Evolutionary conservation across 441 rosid species (phyloP).

Genomic region (Pelargonium exstipulatum): DNA sequence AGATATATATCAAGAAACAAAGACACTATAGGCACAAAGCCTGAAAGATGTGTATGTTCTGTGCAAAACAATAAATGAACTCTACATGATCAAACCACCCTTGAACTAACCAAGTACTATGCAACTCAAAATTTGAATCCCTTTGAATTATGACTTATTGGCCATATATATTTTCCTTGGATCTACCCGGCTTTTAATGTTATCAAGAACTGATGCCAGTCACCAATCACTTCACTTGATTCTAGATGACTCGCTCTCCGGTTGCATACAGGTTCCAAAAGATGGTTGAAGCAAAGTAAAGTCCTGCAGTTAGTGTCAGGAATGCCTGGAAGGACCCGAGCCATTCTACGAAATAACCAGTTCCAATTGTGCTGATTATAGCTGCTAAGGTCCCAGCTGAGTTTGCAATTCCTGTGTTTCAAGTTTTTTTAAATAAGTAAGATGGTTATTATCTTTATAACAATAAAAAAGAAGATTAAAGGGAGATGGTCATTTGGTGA

Average conservation of each 20-base stretch:
- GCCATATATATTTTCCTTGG: too few relatives aligned
- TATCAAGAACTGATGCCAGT: background rate
- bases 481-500: background rate
- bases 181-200: too few relatives aligned
- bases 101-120: too few relatives aligned
- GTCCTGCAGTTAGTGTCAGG: slow-evolving; percentile 63
- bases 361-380: slow-evolving; percentile 83
- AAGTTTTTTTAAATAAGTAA: background rate
- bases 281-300: slow-evolving; percentile 56
- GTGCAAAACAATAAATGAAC: too few relatives aligned
- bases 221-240: background rate
- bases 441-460: background rate
- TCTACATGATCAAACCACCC: too few relatives aligned
- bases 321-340: slow-evolving; percentile 89
- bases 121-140: too few relatives aligned
- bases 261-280: slow-evolving; percentile 73
- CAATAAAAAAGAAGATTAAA: background rate
- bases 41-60: too few relatives aligned
- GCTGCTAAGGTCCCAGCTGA: slow-evolving; percentile 93
- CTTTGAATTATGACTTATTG: too few relatives aligned
- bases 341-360: slow-evolving; percentile 89
- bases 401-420: slow-evolving; percentile 57
- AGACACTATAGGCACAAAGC: too few relatives aligned
- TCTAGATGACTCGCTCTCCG: slow-evolving; percentile 72
- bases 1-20: too few relatives aligned